Base-by-base conservation (phyloP, 2,329 filamentous ascomycete species). In the Ophiostoma ulmi region DNA sequence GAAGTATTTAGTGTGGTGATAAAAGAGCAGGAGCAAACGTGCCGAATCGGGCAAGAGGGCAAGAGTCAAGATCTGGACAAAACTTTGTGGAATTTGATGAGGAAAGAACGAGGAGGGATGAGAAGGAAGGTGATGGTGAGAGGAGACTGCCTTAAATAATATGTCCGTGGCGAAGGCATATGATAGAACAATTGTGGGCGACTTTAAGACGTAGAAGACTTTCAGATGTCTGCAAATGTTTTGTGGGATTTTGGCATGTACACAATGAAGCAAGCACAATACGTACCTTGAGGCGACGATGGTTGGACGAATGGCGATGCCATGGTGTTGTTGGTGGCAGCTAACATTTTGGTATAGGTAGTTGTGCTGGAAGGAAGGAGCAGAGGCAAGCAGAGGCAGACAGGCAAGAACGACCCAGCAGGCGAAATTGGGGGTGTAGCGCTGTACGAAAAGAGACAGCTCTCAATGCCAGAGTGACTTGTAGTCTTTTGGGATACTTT, bases 241-340 rank as follows among this genome's bases (percentile, higher is more conserved):
- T 11, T 39, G 17, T 48, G 44, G 13, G 41, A 17, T 44, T 44
- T 17, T 44, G 13, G 41, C 41, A 17, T 17, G 41, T 44, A 44
- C 41, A 44, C 17, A 17, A 44, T 44, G 41, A 14, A 44, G 38
- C 38, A 39, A 13, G 26, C 4, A 17, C 17, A 35, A 10, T 39
- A 73, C 73, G 76, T 78, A 79, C 78, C 78, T 78, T 75, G 72
- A 69, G 75, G 73, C 67, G 75, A 74, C 36, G 68, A 22, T 68
- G 77, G 72, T 74, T 77, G 77, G 73, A 76, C 73, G 70, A 76
- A 73, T 64, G 77, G 77, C 77, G 72, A 75, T 75, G 13, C 77
- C 77, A 78, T 65, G 35, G n/a, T 8, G 63, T 39, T 65, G 63
- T 20, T 78, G 70, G 70, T 74, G 26, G 58, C 10, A 70, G 52